phyloP scores from a whole-genome alignment of 2,329 filamentous ascomycete genomes.

The Ilyonectria robusta region DNA sequence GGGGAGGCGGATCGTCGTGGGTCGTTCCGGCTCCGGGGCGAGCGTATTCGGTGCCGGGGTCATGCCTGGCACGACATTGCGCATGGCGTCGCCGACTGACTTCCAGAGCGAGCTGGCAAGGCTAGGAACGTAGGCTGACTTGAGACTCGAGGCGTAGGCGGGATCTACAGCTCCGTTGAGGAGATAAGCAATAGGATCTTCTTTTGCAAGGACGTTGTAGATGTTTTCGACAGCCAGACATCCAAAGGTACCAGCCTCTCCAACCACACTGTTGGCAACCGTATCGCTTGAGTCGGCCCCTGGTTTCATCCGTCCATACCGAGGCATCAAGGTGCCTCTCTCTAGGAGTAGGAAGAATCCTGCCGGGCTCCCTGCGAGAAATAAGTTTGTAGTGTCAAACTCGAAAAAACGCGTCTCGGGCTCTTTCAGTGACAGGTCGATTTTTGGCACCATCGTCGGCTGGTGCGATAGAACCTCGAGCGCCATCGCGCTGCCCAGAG shows the following conservation, averaged over 20 bases:
- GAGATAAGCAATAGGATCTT: conserved; percentile 87
- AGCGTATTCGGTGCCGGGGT: conserved; percentile 50
- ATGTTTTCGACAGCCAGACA: conserved; percentile 96
- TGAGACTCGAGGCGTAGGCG: conserved; percentile 82
- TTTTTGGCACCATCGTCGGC: conserved; percentile 76
- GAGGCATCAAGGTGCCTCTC: conserved; percentile 78
- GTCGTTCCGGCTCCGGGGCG: conserved; percentile 53
- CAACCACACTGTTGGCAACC: conserved; percentile 73
- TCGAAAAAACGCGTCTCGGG: conserved; percentile 78
- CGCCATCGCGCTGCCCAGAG: conserved; percentile 94
- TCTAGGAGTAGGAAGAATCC: conserved; percentile 95
- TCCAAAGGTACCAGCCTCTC: conserved; percentile 85
- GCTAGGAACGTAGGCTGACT: conserved; percentile 83
- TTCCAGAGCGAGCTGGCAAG: conserved; percentile 76
- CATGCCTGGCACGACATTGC: conserved; percentile 71
- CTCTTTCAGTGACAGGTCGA: conserved; percentile 59
- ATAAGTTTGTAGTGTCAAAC: conserved; percentile 91
- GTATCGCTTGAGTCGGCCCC: conserved; percentile 77
- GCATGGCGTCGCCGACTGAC: conserved; percentile 74
- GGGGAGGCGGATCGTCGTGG: conserved; percentile 63
- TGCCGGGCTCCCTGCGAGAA: conserved; percentile 90
- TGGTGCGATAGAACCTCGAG: conserved; percentile 92
- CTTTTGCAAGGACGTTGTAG: conserved; percentile 87
- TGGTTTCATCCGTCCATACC: conserved; percentile 81
- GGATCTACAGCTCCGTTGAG: conserved; percentile 92